Evolutionary conservation across 116 monocot genomes (phyloP).

Genomic region (Iris pallida): DNA sequence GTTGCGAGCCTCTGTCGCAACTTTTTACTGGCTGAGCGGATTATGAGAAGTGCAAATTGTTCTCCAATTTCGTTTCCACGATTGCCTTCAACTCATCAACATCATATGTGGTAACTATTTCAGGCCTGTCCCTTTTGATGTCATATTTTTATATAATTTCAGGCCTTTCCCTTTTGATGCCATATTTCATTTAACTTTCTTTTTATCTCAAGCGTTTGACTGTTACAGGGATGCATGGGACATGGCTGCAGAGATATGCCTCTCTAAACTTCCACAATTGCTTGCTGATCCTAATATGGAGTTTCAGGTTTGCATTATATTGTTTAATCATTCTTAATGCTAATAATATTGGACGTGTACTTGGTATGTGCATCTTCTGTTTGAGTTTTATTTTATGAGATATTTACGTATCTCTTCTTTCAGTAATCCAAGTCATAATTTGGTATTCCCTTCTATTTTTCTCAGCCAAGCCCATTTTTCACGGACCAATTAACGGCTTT

Average conservation of each 20-base stretch:
- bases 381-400: too few species aligned
- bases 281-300: slow-evolving; percentile 70
- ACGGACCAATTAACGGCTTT: slow-evolving; percentile 96
- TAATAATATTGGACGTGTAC: not conserved
- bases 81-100: slow-evolving; percentile 90
- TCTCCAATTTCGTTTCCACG: slow-evolving; percentile 80
- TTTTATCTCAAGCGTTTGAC: not conserved
- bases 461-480: slow-evolving; percentile 93
- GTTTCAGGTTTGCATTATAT: slow-evolving; percentile 53
- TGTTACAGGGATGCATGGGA: slow-evolving; percentile 91
- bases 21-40: slow-evolving; percentile 89
- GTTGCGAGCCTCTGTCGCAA: slow-evolving; percentile 95
- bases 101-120: slow-evolving; percentile 86
- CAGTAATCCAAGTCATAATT: too few species aligned
- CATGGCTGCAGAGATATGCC: slow-evolving; percentile 92
- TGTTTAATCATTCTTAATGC: not conserved
- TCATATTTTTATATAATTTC: too few species aligned
- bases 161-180: too few species aligned
- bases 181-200: not conserved
- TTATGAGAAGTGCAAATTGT: slow-evolving; percentile 94
- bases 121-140: too few species aligned
- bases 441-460: not conserved
- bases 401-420: too few species aligned
- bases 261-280: slow-evolving; percentile 75
- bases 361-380: not conserved